A percentile compares a stretch with the other conserved stretches of the same genome.
Evolutionary conservation across 2,329 filamentous ascomycete species (phyloP).

Genomic region (Verruconis gallopava): DNA sequence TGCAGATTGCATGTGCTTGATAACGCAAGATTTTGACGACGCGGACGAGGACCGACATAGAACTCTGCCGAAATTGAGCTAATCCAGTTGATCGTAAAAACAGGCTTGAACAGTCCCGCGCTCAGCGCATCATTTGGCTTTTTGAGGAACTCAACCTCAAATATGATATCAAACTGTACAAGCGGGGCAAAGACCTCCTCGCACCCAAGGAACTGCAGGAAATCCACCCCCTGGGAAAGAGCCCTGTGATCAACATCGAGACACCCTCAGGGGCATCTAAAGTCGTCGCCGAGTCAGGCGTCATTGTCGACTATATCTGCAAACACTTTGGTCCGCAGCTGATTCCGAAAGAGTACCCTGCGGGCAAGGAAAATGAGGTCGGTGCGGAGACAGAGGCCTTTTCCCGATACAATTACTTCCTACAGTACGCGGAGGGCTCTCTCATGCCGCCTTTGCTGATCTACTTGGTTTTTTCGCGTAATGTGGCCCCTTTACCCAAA

Average conservation of each 20-base stretch:
- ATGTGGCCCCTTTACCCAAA: constrained; percentile 15
- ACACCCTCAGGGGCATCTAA: constrained; percentile 32
- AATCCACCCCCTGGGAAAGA: constrained; percentile 77
- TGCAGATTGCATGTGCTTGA: no score
- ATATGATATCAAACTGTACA: constrained; percentile 71
- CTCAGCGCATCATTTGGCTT: constrained; percentile 74
- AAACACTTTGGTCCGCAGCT: constrained; percentile 48
- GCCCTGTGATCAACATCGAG: constrained; percentile 60
- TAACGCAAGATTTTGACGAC: no score
- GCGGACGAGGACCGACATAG: no score
- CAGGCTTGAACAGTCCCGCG: constrained; percentile 53
- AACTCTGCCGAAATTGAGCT: no score
- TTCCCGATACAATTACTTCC: constrained; percentile 51
- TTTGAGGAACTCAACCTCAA: constrained; percentile 68
- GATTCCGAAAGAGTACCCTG: constrained; percentile 38
- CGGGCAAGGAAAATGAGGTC: constrained; percentile 40
- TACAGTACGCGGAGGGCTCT: constrained; percentile 79
- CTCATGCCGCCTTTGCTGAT: constrained; percentile 62
- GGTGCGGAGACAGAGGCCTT: constrained; percentile 48
- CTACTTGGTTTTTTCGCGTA: constrained; percentile 46
- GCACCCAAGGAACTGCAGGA: constrained; percentile 65
- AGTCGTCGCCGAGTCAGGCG: constrained; percentile 64
- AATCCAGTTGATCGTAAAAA: not conserved
- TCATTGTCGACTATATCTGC: constrained; percentile 70
- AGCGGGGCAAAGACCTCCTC: constrained; percentile 30